These are phyloP conservation scores for Marchantia polymorpha DNA, from an alignment of 225 moss, liverwort and hornwort genomes.

Conservation along the genomic window DNA sequence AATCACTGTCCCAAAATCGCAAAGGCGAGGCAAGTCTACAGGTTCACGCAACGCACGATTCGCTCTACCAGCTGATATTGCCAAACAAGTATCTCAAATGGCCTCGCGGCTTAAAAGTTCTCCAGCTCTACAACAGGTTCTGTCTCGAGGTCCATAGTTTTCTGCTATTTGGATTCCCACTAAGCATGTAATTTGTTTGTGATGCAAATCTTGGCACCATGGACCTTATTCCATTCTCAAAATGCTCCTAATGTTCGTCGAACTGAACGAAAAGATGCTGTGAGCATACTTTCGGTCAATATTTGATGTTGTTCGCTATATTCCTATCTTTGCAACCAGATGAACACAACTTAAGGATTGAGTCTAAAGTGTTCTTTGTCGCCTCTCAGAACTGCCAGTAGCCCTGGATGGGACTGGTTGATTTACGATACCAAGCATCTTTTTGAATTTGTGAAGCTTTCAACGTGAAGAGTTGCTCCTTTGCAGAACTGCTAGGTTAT, in stretches of 20 bases:
- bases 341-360: no score
- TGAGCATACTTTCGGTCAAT: not conserved
- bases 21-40: slow-evolving; percentile 35
- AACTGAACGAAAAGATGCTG: not conserved
- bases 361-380: no score
- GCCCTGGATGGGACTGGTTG: no score
- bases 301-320: not conserved
- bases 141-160: slow-evolving; percentile 26
- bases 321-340: no score
- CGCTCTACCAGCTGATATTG: slow-evolving; percentile 56
- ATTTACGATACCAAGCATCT: no score
- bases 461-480: no score
- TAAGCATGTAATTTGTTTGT: not conserved
- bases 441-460: no score
- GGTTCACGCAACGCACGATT: slow-evolving; percentile 27
- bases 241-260: no score
- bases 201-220: no score
- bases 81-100: slow-evolving; percentile 52
- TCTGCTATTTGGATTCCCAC: not conserved
- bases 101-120: slow-evolving; percentile 64
- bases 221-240: not conserved
- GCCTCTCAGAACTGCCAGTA: no score
- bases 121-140: slow-evolving; percentile 81
- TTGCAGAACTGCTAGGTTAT: no score
- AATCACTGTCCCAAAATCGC: slow-evolving; percentile 29